A percentile compares a stretch with the other conserved stretches of the same genome.
phyloP scores from a whole-genome alignment of 2,329 filamentous ascomycete species.

The Epichloe glyceriae region DNA sequence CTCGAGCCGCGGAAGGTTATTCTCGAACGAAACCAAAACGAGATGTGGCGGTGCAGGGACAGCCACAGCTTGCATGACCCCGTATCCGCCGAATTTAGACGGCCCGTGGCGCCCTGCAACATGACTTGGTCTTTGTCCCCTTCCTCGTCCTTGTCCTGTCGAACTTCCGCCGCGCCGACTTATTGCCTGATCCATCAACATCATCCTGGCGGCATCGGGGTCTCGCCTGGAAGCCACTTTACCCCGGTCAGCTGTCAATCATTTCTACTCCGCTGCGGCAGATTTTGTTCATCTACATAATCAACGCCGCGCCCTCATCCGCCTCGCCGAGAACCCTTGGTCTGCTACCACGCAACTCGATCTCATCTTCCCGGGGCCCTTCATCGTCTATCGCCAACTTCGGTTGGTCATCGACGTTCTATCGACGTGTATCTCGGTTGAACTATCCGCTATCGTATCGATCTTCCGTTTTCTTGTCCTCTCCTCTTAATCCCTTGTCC shows the following conservation, averaged over 20 bases:
- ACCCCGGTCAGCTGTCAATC: not conserved
- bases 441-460: not conserved
- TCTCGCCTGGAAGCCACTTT: conserved; percentile 4
- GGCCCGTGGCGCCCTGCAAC: too few species aligned
- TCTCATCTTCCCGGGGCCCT: not conserved
- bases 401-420: not conserved
- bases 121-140: not conserved
- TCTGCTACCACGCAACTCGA: not conserved
- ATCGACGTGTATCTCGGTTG: not conserved
- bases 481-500: not conserved
- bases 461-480: not conserved
- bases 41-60: too few species aligned
- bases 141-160: not conserved
- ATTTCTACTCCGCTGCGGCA: conserved; percentile 3
- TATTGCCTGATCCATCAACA: not conserved
- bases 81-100: too few species aligned
- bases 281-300: not conserved
- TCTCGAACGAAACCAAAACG: too few species aligned
- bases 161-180: not conserved
- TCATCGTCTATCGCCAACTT: not conserved
- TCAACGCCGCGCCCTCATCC: not conserved
- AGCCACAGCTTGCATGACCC: too few species aligned
- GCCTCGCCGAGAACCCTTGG: not conserved
- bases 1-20: too few species aligned
- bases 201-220: conserved; percentile 1